Evolutionary conservation across 805 yeast genomes (phyloP).

Genomic region (Monosporozyma aquatica): DNA sequence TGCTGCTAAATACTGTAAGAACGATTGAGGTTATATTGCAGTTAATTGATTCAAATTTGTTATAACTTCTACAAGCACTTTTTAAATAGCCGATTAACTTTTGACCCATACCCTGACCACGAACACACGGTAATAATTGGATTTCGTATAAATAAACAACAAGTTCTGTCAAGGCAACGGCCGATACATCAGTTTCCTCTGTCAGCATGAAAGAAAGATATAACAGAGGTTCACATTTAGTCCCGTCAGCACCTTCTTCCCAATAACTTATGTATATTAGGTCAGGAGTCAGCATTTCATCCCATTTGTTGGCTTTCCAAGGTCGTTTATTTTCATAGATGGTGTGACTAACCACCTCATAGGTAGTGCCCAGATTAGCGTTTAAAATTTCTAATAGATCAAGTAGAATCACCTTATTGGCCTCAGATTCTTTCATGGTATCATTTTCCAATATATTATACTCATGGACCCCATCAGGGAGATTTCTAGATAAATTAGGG

Average conservation of each 20-base stretch:
- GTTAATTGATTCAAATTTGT: not conserved
- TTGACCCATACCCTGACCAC: constrained; percentile 18
- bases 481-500: not conserved
- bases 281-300: constrained; percentile 23
- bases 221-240: constrained; percentile 3
- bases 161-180: constrained; percentile 2
- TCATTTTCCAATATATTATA: not conserved
- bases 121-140: constrained; percentile 15
- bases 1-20: constrained; percentile 26
- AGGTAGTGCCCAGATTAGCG: constrained; percentile 19
- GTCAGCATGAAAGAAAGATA: constrained; percentile 25
- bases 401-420: not conserved
- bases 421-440: not conserved
- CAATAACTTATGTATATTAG: constrained; percentile 23
- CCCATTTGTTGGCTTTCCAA: constrained; percentile 23
- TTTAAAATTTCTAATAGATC: constrained; percentile 14
- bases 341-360: constrained; percentile 10
- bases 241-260: not conserved
- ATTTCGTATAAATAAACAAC: constrained; percentile 29
- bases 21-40: constrained; percentile 8
- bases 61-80: not conserved
- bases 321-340: constrained; percentile 16
- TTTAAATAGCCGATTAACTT: not conserved
- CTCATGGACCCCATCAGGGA: not conserved
- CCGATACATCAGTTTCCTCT: constrained; percentile 17